These are phyloP conservation scores for Psilocybe mexicana DNA, from an alignment of 1,284 basidiomycete genomes.

Conservation along the genomic window DNA sequence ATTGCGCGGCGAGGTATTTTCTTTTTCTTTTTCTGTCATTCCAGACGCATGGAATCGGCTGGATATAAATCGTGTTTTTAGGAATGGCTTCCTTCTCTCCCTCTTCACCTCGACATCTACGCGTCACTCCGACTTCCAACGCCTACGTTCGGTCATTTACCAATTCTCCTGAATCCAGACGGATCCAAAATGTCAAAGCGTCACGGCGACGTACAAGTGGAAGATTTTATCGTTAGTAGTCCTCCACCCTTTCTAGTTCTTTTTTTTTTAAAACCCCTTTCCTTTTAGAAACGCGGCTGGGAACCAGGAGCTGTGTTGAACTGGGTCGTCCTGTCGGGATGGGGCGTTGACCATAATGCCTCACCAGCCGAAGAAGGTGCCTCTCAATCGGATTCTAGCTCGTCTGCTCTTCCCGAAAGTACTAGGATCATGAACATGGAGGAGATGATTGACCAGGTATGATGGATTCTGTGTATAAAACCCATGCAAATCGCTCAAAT, in stretches of 20 bases:
- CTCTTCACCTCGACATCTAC: slow-evolving; percentile 91
- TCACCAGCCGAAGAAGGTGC: slow-evolving; percentile 13
- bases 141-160: slow-evolving; percentile 90
- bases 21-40: background rate
- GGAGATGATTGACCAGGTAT: slow-evolving; percentile 65
- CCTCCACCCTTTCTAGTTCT: slow-evolving; percentile 18
- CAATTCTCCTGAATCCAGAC: slow-evolving; percentile 87
- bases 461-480: slow-evolving; percentile 2
- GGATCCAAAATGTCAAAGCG: slow-evolving; percentile 96
- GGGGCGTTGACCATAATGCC: slow-evolving; percentile 64
- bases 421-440: slow-evolving; percentile 64
- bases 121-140: slow-evolving; percentile 70
- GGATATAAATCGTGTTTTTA: slow-evolving; percentile 28
- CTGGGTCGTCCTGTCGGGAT: slow-evolving; percentile 92
- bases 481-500: background rate
- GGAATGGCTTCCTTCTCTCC: slow-evolving; percentile 98
- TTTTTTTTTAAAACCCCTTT: background rate
- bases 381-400: slow-evolving; percentile 10
- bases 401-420: slow-evolving; percentile 55
- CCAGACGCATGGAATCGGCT: background rate
- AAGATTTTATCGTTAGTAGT: slow-evolving; percentile 76
- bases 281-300: slow-evolving; percentile 69
- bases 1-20: slow-evolving; percentile 83
- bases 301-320: slow-evolving; percentile 91
- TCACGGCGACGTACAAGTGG: slow-evolving; percentile 85